These are phyloP conservation scores for Nannizzia gypsea DNA, from an alignment of 2,329 filamentous ascomycete species.

Conservation along the genomic window DNA sequence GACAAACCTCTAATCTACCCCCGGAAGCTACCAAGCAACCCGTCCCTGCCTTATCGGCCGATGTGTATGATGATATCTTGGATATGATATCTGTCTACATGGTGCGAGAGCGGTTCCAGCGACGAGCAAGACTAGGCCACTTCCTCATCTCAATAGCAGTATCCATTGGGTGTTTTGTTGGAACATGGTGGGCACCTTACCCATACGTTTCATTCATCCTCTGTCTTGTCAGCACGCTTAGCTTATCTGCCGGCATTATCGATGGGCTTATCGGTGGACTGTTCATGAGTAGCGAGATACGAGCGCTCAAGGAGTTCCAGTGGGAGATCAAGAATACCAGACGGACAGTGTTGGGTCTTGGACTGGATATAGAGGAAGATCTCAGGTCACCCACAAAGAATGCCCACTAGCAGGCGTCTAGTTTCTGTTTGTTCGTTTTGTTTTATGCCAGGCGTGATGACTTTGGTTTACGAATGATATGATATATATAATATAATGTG, in stretches of 20 bases:
- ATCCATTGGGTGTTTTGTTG: conserved; percentile 63
- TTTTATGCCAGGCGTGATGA: not conserved
- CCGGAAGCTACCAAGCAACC: not conserved
- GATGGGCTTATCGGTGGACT: conserved; percentile 78
- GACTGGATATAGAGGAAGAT: conserved; percentile 16
- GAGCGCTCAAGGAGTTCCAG: conserved; percentile 77
- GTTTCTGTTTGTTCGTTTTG: not conserved
- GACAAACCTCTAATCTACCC: conserved; percentile 1
- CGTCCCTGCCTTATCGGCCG: conserved; percentile 16
- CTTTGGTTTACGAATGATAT: not conserved
- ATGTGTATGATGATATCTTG: conserved; percentile 61
- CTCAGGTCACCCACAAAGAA: conserved; percentile 6
- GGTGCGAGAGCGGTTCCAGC: conserved; percentile 59
- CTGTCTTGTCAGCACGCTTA: conserved; percentile 65
- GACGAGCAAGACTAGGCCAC: conserved; percentile 58
- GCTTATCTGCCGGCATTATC: conserved; percentile 61
- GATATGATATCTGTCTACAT: conserved; percentile 57
- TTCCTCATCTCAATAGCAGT: conserved; percentile 58
- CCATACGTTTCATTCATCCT: conserved; percentile 72
- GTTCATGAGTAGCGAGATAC: conserved; percentile 74
- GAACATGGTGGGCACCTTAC: conserved; percentile 70
- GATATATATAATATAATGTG: not conserved
- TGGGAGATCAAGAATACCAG: conserved; percentile 74
- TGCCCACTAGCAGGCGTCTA: not conserved
- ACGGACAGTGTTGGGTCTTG: conserved; percentile 15